phyloP scores from a whole-genome alignment of 2,329 filamentous ascomycete species.

The Penicillium nordicum region DNA sequence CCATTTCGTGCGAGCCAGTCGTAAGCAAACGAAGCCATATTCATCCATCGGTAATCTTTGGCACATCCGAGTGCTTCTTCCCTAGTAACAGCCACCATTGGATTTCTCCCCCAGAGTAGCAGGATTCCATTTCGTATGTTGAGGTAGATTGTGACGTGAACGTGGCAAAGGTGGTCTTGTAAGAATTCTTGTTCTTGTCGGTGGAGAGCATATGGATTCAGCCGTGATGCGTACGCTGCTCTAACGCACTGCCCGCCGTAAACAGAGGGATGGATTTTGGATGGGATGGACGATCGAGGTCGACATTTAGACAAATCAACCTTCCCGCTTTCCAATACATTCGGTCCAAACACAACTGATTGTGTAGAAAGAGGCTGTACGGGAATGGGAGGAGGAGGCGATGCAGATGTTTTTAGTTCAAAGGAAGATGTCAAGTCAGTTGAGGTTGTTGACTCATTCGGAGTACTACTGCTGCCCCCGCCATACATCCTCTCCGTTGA shows the following conservation, averaged over 20 bases:
- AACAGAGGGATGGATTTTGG: conserved; percentile 65
- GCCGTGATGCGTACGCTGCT: conserved; percentile 81
- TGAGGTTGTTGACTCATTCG: conserved; percentile 27
- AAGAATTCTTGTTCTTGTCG: conserved; percentile 78
- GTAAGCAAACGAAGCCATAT: conserved; percentile 81
- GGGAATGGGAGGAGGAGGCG: conserved; percentile 24
- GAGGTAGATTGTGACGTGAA: conserved; percentile 90
- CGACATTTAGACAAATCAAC: conserved; percentile 52
- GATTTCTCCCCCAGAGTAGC: conserved; percentile 82
- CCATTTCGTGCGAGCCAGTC: conserved; percentile 88
- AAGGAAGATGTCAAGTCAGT: conserved; percentile 25
- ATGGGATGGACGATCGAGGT: conserved; percentile 80
- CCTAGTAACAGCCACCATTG: conserved; percentile 73
- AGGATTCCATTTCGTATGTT: conserved; percentile 95
- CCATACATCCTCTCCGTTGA: conserved; percentile 9
- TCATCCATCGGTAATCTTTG: conserved; percentile 82
- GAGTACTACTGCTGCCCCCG: conserved; percentile 23
- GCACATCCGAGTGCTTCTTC: conserved; percentile 90
- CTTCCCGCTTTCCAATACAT: conserved; percentile 24
- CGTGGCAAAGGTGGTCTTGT: conserved; percentile 74
- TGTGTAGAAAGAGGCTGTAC: conserved; percentile 14
- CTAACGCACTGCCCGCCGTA: conserved; percentile 90
- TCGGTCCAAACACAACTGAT: conserved; percentile 16
- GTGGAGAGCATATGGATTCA: conserved; percentile 87
- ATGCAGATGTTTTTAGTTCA: conserved; percentile 25